These are phyloP conservation scores for Lentinus brumalis DNA, from an alignment of 768 basidiomycete species.

Conservation along the genomic window DNA sequence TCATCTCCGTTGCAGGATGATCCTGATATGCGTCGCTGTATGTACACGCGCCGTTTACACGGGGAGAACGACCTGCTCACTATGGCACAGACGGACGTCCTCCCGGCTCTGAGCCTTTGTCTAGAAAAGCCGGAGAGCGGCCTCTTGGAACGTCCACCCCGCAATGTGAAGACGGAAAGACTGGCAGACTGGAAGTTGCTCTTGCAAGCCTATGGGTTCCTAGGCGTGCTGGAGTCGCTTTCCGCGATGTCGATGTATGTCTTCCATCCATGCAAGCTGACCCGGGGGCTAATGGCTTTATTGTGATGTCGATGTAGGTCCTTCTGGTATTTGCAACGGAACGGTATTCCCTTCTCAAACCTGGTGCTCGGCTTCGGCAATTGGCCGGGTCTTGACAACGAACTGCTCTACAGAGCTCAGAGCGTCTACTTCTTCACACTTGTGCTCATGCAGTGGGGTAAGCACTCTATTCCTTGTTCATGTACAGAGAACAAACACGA, in stretches of 20 bases:
- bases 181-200: conserved; percentile 55
- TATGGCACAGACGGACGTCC: conserved; percentile 45
- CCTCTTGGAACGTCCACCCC: conserved; percentile 52
- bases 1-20: conserved; percentile 37
- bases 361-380: conserved; percentile 46
- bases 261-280: not conserved
- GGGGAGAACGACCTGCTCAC: not conserved
- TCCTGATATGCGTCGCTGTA: conserved; percentile 51
- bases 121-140: conserved; percentile 62
- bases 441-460: conserved; percentile 58
- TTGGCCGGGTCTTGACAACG: conserved; percentile 39
- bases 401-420: conserved; percentile 47
- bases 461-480: not conserved
- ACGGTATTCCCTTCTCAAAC: conserved; percentile 47
- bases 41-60: not conserved
- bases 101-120: conserved; percentile 52
- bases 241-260: conserved; percentile 53
- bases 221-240: conserved; percentile 52
- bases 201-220: conserved; percentile 56
- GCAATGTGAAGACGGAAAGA: conserved; percentile 55
- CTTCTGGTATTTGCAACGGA: conserved; percentile 47
- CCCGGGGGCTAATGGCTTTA: not conserved
- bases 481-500: no score
- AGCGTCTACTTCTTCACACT: conserved; percentile 57
- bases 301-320: conserved; percentile 26